phyloP scores from a whole-genome alignment of 257 asterid species.

The Haberlea rhodopensis region DNA sequence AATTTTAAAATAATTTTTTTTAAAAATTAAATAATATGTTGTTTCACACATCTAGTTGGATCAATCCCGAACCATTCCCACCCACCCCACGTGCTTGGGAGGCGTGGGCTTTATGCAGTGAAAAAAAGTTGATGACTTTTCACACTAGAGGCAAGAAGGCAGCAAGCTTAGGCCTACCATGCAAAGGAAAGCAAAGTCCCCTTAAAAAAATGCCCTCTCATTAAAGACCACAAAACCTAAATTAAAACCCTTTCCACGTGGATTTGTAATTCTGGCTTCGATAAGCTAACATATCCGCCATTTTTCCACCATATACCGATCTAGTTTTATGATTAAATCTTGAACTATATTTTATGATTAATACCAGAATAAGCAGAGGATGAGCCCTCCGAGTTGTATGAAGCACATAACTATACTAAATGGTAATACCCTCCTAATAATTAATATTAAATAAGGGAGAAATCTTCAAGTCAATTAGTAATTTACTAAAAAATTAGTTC shows the following conservation, averaged over 20 bases:
- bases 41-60: not conserved
- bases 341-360: too few species aligned
- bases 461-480: not conserved
- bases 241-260: not conserved
- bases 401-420: too few species aligned
- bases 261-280: not conserved
- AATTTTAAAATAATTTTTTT: too few species aligned
- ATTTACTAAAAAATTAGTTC: not conserved
- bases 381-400: too few species aligned
- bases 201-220: not conserved
- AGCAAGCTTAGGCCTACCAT: slow-evolving; percentile 15
- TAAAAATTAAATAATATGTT: too few species aligned
- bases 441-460: not conserved
- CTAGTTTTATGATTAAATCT: too few species aligned
- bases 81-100: slow-evolving; percentile 23
- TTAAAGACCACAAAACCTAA: not conserved
- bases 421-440: too few species aligned
- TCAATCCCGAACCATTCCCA: not conserved
- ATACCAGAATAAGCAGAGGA: too few species aligned
- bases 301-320: too few species aligned
- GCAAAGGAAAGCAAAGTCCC: slow-evolving; percentile 1
- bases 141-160: not conserved
- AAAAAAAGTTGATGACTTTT: slow-evolving; percentile 3
- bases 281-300: not conserved
- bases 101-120: slow-evolving; percentile 36